phyloP scores from a whole-genome alignment of 1,284 basidiomycete species.

The Ustilago esculenta region DNA sequence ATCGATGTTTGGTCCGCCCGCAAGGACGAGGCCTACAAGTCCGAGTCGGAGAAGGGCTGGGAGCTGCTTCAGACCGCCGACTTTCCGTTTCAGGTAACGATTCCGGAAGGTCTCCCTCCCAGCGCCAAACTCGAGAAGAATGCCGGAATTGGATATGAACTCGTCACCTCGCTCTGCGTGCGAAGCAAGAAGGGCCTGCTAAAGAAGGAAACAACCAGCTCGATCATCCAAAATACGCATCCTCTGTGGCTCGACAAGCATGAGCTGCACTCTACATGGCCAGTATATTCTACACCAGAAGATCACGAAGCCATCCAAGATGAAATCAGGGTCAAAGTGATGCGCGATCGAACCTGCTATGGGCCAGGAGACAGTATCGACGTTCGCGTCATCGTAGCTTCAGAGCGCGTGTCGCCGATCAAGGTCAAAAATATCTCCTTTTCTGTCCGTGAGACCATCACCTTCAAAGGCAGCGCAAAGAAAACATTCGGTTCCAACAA shows the following conservation, averaged over 20 bases:
- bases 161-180: slow-evolving; percentile 63
- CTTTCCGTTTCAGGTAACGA: slow-evolving; percentile 56
- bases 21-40: slow-evolving; percentile 36
- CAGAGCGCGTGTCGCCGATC: slow-evolving; percentile 47
- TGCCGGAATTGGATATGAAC: slow-evolving; percentile 60
- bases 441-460: slow-evolving; percentile 60
- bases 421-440: slow-evolving; percentile 61
- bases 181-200: slow-evolving; percentile 53
- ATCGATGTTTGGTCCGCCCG: slow-evolving; percentile 61
- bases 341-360: slow-evolving; percentile 55
- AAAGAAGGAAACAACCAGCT: slow-evolving; percentile 46
- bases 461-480: slow-evolving; percentile 52
- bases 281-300: slow-evolving; percentile 56
- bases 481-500: slow-evolving; percentile 40
- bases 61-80: slow-evolving; percentile 52
- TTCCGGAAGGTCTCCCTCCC: slow-evolving; percentile 63
- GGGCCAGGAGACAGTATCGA: slow-evolving; percentile 57
- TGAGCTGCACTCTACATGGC: slow-evolving; percentile 65
- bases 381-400: slow-evolving; percentile 52
- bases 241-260: slow-evolving; percentile 63
- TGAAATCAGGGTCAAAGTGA: slow-evolving; percentile 51
- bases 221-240: slow-evolving; percentile 59
- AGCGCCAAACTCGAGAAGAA: slow-evolving; percentile 61
- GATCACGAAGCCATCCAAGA: slow-evolving; percentile 48
- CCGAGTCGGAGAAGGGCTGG: slow-evolving; percentile 47